Evolutionary conservation across 768 basidiomycete species (phyloP).

Genomic region (Boletus rex-veris): DNA sequence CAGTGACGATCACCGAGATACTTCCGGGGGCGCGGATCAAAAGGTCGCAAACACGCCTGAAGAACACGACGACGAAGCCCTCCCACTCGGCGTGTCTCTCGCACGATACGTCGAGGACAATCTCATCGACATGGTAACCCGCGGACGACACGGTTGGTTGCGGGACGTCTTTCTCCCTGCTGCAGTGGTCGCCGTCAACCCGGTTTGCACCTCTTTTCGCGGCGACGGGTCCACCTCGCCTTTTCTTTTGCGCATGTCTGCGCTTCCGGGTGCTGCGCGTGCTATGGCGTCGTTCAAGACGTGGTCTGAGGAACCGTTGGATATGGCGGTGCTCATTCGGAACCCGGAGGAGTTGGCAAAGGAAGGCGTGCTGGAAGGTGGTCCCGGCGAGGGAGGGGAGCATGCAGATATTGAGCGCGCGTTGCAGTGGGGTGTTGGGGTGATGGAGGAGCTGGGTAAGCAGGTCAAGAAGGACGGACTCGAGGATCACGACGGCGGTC

Average conservation of each 20-base stretch:
- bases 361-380: slow-evolving; percentile 28
- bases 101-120: slow-evolving; percentile 40
- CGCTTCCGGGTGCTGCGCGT: slow-evolving; percentile 12
- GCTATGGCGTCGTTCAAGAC: slow-evolving; percentile 1
- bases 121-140: slow-evolving; percentile 40
- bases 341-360: slow-evolving; percentile 38
- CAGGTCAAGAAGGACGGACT: not conserved
- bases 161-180: slow-evolving; percentile 25
- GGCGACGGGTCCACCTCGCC: not conserved
- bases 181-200: not conserved
- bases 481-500: not conserved
- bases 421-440: slow-evolving; percentile 53
- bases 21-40: not conserved
- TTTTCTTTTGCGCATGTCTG: slow-evolving; percentile 7
- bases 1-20: not conserved
- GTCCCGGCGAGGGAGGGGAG: slow-evolving; percentile 18
- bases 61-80: not conserved
- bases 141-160: slow-evolving; percentile 38
- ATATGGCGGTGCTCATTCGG: slow-evolving; percentile 42
- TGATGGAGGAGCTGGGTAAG: slow-evolving; percentile 42
- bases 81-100: slow-evolving; percentile 34
- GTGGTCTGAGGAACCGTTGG: slow-evolving; percentile 28
- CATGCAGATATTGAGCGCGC: slow-evolving; percentile 36
- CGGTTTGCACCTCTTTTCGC: not conserved
- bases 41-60: not conserved